phyloP scores from a whole-genome alignment of 768 basidiomycete genomes.

The Austroboletus festivus region DNA sequence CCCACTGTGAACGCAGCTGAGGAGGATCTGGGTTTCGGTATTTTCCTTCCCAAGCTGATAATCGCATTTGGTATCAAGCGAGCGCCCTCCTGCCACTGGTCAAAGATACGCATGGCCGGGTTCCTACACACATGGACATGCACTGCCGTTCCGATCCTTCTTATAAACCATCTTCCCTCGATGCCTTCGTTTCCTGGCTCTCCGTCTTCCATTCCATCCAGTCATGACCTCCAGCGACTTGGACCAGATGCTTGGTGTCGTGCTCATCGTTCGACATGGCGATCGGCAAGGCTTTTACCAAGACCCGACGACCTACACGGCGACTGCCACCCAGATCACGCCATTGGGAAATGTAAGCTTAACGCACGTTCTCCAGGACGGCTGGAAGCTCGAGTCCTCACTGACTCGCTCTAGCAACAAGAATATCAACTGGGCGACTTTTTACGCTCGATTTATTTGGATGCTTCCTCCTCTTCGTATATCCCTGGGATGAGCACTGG shows the following conservation, averaged over 20 bases:
- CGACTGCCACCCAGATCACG: slow-evolving; percentile 57
- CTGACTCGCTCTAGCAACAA: slow-evolving; percentile 41
- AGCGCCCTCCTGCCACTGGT: neutral
- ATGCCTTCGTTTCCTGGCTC: neutral
- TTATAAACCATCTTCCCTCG: neutral
- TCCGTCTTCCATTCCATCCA: neutral
- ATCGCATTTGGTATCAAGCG: too few species aligned
- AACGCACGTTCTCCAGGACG: neutral
- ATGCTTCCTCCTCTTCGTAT: slow-evolving; percentile 48
- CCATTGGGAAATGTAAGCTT: slow-evolving; percentile 61
- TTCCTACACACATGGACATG: neutral
- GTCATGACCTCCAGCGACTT: slow-evolving; percentile 15
- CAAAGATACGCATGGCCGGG: neutral
- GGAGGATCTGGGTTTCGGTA: too few species aligned
- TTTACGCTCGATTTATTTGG: slow-evolving; percentile 53
- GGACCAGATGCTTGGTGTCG: slow-evolving; percentile 47
- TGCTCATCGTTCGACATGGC: slow-evolving; percentile 57
- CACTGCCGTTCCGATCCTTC: neutral
- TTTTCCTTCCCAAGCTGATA: too few species aligned
- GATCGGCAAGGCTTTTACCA: slow-evolving; percentile 69
- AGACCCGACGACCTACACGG: slow-evolving; percentile 52
- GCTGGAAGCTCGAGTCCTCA: neutral
- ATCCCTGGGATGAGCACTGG: slow-evolving; percentile 40
- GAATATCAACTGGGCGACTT: slow-evolving; percentile 54
- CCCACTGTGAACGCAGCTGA: too few species aligned